Conservation (phyloP, 306 rosid species). For the Argentina anserina region DNA sequence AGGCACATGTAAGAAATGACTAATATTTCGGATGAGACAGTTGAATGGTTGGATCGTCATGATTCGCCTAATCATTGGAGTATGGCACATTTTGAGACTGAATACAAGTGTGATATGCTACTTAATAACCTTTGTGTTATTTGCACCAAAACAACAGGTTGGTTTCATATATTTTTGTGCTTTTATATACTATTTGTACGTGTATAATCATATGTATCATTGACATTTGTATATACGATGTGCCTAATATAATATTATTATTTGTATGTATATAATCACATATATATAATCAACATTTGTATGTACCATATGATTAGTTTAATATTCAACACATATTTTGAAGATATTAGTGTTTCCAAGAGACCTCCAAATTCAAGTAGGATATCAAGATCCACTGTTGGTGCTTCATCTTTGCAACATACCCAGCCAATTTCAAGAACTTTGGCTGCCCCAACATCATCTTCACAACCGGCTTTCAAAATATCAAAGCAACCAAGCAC, state of each 20-base stretch:
- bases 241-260: too few species aligned
- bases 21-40: background rate
- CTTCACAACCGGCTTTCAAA: background rate
- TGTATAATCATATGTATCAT: too few species aligned
- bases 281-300: too few species aligned
- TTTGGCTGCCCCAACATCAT: background rate
- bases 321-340: background rate
- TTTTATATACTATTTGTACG: too few species aligned
- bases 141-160: background rate
- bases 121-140: background rate
- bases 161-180: too few species aligned
- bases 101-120: background rate
- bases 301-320: background rate
- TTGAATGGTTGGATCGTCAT: background rate
- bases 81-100: background rate
- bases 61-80: background rate
- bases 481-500: background rate
- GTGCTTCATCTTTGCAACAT: background rate
- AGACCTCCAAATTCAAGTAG: background rate
- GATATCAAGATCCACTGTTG: background rate
- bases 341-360: too few species aligned
- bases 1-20: background rate
- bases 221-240: too few species aligned
- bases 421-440: background rate
- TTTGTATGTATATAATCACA: too few species aligned